These are phyloP conservation scores for Geoglossum cookeanum DNA, from an alignment of 2,329 filamentous ascomycete genomes.

Conservation along the genomic window DNA sequence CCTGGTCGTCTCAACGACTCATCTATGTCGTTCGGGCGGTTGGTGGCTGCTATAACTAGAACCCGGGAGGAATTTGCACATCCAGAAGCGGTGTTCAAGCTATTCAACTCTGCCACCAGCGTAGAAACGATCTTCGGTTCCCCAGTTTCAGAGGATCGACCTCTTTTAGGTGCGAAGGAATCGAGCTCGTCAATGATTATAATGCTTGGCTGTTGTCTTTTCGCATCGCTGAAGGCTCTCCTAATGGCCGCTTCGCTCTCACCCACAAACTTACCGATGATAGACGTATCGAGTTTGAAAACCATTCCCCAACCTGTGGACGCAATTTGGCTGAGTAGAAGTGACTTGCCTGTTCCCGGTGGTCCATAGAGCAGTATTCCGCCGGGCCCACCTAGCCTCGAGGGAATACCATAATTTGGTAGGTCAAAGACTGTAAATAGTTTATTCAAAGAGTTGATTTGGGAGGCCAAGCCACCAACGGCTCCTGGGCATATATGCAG, in stretches of 20 bases:
- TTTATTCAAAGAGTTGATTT: slow-evolving; percentile 46
- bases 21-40: slow-evolving; percentile 55
- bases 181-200: slow-evolving; percentile 66
- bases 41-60: slow-evolving; percentile 56
- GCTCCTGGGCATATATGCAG: slow-evolving; percentile 19
- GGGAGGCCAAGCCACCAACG: slow-evolving; percentile 48
- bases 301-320: slow-evolving; percentile 52
- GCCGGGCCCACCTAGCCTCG: slow-evolving; percentile 18
- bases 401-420: slow-evolving; percentile 7
- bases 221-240: slow-evolving; percentile 50
- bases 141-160: slow-evolving; percentile 26
- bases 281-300: slow-evolving; percentile 35
- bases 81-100: slow-evolving; percentile 23
- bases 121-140: slow-evolving; percentile 17
- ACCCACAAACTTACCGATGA: slow-evolving; percentile 19
- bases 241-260: slow-evolving; percentile 36
- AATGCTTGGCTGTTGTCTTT: slow-evolving; percentile 50
- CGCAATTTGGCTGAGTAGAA: slow-evolving; percentile 49
- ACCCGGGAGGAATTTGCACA: slow-evolving; percentile 32
- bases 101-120: slow-evolving; percentile 35
- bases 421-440: slow-evolving; percentile 38
- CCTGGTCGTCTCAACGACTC: slow-evolving; percentile 42
- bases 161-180: slow-evolving; percentile 40
- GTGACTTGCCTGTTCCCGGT: slow-evolving; percentile 67
- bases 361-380: slow-evolving; percentile 63